These are phyloP conservation scores for Ogataea thermomethanolica DNA, from an alignment of 805 yeast genomes.

Conservation along the genomic window DNA sequence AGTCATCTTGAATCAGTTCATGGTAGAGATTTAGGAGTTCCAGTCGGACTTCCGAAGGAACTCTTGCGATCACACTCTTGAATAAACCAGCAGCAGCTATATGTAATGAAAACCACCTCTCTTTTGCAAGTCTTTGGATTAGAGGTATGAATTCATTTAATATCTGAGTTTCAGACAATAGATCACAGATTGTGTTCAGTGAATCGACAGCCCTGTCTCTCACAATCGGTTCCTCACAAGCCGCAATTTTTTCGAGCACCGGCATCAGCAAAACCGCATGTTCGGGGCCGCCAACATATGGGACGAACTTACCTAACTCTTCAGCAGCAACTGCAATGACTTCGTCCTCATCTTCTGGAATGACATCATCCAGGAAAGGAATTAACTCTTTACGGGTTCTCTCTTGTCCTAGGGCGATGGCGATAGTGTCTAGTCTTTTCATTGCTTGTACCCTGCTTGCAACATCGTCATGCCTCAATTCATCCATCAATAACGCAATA, in stretches of 20 bases:
- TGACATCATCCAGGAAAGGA: conserved; percentile 85
- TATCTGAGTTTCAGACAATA: conserved; percentile 60
- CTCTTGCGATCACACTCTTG: conserved; percentile 61
- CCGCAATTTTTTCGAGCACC: conserved; percentile 77
- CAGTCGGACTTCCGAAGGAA: conserved; percentile 50
- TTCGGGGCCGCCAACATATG: conserved; percentile 80
- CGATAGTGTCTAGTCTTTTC: conserved; percentile 91
- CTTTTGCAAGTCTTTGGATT: conserved; percentile 72
- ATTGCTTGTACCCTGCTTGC: conserved; percentile 91
- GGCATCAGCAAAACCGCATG: conserved; percentile 58
- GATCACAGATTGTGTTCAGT: conserved; percentile 63
- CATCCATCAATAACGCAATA: conserved; percentile 93
- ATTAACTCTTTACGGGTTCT: conserved; percentile 84
- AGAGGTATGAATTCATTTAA: conserved; percentile 67
- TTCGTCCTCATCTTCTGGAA: conserved; percentile 97
- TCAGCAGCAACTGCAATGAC: conserved; percentile 91
- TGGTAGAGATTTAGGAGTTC: conserved; percentile 64
- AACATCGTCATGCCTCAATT: conserved; percentile 89
- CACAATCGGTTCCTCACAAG: conserved; percentile 94
- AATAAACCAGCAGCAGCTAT: conserved; percentile 90
- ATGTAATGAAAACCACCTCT: conserved; percentile 92
- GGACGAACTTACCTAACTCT: conserved; percentile 83
- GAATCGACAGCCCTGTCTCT: conserved; percentile 93
- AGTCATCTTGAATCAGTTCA: conserved; percentile 79
- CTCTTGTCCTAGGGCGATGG: conserved; percentile 91